phyloP scores from a whole-genome alignment of 2,329 filamentous ascomycete genomes.

The Meredithiella fracta region DNA sequence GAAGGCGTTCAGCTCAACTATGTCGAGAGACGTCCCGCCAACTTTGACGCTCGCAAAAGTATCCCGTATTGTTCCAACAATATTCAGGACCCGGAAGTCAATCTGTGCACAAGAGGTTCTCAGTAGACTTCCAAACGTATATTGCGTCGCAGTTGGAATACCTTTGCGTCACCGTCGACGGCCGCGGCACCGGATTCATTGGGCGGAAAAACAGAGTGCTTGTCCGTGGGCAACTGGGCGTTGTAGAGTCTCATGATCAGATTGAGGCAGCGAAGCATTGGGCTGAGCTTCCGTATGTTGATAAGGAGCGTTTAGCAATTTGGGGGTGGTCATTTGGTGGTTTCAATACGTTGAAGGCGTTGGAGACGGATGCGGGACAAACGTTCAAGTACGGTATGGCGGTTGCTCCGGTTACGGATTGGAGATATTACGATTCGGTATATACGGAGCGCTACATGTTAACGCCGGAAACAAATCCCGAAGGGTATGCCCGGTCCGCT shows the following conservation, averaged over 20 bases:
- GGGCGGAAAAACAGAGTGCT: constrained; percentile 71
- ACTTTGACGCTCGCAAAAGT: constrained; percentile 74
- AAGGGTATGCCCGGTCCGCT: constrained; percentile 59
- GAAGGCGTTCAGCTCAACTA: constrained; percentile 56
- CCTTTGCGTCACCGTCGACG: constrained; percentile 86
- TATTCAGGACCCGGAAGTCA: constrained; percentile 95
- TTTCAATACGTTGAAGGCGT: constrained; percentile 85
- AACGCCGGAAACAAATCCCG: constrained; percentile 65
- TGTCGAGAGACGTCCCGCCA: constrained; percentile 73
- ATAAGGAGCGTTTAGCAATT: constrained; percentile 67
- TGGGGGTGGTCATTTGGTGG: constrained; percentile 99
- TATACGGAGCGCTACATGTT: constrained; percentile 98
- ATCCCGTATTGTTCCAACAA: constrained; percentile 86
- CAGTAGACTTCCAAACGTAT: constrained; percentile 79
- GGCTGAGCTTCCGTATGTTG: constrained; percentile 67
- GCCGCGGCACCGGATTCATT: constrained; percentile 78
- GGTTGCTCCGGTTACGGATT: constrained; percentile 95
- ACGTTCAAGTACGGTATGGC: constrained; percentile 97
- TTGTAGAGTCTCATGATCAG: constrained; percentile 76
- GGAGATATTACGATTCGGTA: constrained; percentile 86
- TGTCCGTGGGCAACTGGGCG: constrained; percentile 67
- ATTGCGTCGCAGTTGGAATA: constrained; percentile 75
- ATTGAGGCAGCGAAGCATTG: constrained; percentile 79
- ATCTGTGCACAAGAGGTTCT: constrained; percentile 62
- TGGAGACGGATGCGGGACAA: constrained; percentile 74